These are phyloP conservation scores for Typha latifolia DNA, from an alignment of 176 grass and related monocot genomes.

Conservation along the genomic window DNA sequence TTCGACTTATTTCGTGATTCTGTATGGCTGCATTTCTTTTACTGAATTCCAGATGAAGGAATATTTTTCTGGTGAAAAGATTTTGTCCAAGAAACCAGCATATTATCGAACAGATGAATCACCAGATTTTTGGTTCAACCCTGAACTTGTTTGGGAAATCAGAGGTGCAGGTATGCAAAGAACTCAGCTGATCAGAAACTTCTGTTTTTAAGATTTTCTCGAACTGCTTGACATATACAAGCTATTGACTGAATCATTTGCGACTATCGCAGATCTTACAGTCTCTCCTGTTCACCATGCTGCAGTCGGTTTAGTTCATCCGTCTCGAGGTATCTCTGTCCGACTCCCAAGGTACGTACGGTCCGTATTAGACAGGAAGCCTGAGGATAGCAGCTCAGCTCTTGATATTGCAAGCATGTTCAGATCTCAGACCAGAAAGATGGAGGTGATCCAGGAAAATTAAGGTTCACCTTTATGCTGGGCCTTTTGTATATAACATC, in stretches of 20 bases:
- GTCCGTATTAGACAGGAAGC: slow-evolving; percentile 38
- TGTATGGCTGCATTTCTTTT: background rate
- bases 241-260: background rate
- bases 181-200: background rate
- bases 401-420: slow-evolving; percentile 62
- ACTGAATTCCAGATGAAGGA: slow-evolving; percentile 54
- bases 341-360: slow-evolving; percentile 72
- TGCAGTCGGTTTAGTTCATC: slow-evolving; percentile 62
- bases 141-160: slow-evolving; percentile 90
- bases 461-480: background rate
- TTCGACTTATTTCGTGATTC: background rate
- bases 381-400: slow-evolving; percentile 60
- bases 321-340: slow-evolving; percentile 72
- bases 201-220: background rate
- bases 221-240: background rate
- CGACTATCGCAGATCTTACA: slow-evolving; percentile 51
- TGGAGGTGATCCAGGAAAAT: slow-evolving; percentile 36
- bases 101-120: slow-evolving; percentile 88
- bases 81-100: slow-evolving; percentile 75
- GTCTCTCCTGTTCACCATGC: slow-evolving; percentile 82
- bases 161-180: slow-evolving; percentile 56
- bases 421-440: slow-evolving; percentile 65
- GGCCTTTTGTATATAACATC: too few species aligned
- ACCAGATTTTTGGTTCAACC: slow-evolving; percentile 63
- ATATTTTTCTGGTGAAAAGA: slow-evolving; percentile 62